phyloP scores from a whole-genome alignment of 2,329 filamentous ascomycete genomes.

The Uncinocarpus reesii region DNA sequence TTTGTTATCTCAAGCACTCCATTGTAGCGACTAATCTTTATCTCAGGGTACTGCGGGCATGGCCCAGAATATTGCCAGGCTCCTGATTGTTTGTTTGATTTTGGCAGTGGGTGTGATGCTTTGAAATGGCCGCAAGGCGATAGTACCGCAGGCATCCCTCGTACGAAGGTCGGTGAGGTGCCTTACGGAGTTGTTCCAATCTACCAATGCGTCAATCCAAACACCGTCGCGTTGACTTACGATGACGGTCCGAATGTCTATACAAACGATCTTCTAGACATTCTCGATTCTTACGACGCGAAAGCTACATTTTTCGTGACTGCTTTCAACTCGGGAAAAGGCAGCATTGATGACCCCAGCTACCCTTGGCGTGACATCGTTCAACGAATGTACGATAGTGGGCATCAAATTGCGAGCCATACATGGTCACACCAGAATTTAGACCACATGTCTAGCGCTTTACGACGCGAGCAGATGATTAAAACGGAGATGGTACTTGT shows the following conservation, averaged over 20 bases:
- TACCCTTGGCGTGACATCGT: conserved; percentile 34
- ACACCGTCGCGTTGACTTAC: conserved; percentile 55
- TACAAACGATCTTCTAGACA: conserved; percentile 52
- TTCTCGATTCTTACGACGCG: conserved; percentile 49
- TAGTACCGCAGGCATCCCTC: conserved; percentile 27
- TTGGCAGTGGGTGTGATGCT: conserved; percentile 30
- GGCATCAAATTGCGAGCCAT: conserved; percentile 45
- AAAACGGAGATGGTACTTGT: conserved; percentile 40
- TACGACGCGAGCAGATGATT: conserved; percentile 36
- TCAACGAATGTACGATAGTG: conserved; percentile 34
- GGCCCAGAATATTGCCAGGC: conserved; percentile 31
- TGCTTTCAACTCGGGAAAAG: conserved; percentile 40
- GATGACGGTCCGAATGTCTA: conserved; percentile 57
- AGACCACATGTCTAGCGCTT: conserved; percentile 28
- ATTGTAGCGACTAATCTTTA: neutral
- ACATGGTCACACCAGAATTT: conserved; percentile 45
- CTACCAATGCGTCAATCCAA: conserved; percentile 37
- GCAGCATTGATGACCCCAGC: conserved; percentile 34
- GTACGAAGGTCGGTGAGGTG: conserved; percentile 29
- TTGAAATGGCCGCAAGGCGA: conserved; percentile 27
- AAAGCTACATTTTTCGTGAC: conserved; percentile 60
- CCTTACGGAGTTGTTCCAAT: conserved; percentile 31
- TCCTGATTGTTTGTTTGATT: conserved; percentile 34
- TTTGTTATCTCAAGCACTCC: too few species aligned
- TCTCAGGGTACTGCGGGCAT: conserved; percentile 32